phyloP scores from a whole-genome alignment of 768 basidiomycete species.

The Lentinula sp. region DNA sequence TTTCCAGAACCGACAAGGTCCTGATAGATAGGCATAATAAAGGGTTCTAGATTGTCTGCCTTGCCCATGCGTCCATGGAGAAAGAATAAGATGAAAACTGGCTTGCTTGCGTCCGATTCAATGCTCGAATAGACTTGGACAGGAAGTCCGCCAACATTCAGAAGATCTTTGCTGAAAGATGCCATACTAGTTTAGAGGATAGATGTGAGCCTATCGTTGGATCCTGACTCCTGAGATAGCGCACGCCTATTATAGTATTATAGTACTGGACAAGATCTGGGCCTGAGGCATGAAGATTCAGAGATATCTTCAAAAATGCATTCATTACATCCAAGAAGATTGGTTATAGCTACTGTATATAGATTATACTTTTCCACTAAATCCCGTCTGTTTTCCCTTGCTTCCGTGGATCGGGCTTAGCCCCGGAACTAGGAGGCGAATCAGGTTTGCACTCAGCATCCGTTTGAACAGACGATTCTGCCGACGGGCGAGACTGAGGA shows the following conservation, averaged over 20 bases:
- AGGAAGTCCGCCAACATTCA: constrained; percentile 30
- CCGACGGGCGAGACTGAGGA: not conserved
- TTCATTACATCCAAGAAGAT: not conserved
- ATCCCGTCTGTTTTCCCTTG: not conserved
- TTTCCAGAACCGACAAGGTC: constrained; percentile 8
- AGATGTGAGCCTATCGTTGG: not conserved
- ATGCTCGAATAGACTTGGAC: constrained; percentile 23
- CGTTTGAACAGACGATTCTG: not conserved
- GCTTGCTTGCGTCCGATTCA: constrained; percentile 6
- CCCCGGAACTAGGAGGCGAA: not conserved
- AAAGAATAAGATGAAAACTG: constrained; percentile 32
- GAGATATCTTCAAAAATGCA: not conserved
- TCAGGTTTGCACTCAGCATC: not conserved
- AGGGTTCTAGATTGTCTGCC: constrained; percentile 19
- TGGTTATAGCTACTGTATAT: not conserved
- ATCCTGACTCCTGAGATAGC: not conserved
- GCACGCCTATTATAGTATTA: too few species aligned
- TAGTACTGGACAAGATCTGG: too few species aligned
- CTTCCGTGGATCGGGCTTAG: not conserved
- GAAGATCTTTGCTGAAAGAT: constrained; percentile 13
- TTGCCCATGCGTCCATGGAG: constrained; percentile 35
- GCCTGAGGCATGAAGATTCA: too few species aligned
- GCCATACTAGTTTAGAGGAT: not conserved
- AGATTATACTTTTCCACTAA: not conserved
- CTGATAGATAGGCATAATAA: constrained; percentile 20